Evolutionary conservation across 164 flowering plant genomes (phyloP).

Genomic region (Piper longum): DNA sequence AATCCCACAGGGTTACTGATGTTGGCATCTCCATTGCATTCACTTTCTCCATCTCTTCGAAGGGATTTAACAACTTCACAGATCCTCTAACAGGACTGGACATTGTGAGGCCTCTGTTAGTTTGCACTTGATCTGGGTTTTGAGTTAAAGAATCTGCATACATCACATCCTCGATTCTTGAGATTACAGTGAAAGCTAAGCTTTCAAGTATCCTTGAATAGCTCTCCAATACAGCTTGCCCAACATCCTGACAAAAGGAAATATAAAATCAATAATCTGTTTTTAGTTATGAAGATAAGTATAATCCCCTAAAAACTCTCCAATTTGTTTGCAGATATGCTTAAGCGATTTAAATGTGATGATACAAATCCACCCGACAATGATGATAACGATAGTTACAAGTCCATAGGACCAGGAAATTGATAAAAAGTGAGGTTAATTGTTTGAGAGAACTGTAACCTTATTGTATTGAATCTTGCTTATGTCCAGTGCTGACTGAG

Average conservation of each 20-base stretch:
- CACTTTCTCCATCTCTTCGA: slow-evolving; percentile 26
- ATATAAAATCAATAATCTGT: slow-evolving; percentile 4
- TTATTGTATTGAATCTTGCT: slow-evolving; percentile 64
- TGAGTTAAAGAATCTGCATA: slow-evolving; percentile 40
- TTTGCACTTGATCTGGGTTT: slow-evolving; percentile 21
- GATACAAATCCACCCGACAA: background rate
- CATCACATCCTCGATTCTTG: slow-evolving; percentile 66
- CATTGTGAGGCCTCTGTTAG: slow-evolving; percentile 4
- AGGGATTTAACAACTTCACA: slow-evolving; percentile 12
- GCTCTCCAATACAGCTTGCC: slow-evolving; percentile 72
- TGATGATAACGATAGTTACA: background rate
- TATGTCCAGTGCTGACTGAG: slow-evolving; percentile 78
- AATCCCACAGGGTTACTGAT: slow-evolving; percentile 71
- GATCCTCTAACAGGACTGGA: slow-evolving; percentile 8
- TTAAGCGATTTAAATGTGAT: background rate
- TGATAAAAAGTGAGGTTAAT: background rate
- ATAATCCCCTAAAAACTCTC: slow-evolving; percentile 7
- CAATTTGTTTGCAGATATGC: slow-evolving; percentile 6
- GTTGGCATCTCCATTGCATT: slow-evolving; percentile 24
- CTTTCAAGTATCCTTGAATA: slow-evolving; percentile 85
- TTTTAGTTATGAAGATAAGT: background rate
- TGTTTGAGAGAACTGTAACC: slow-evolving; percentile 19
- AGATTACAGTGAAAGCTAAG: slow-evolving; percentile 61
- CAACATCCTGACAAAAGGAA: slow-evolving; percentile 53
- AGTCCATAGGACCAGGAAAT: background rate